Evolutionary conservation across 225 moss, liverwort and hornwort genomes (phyloP).

Genomic region (Ulota crispa): DNA sequence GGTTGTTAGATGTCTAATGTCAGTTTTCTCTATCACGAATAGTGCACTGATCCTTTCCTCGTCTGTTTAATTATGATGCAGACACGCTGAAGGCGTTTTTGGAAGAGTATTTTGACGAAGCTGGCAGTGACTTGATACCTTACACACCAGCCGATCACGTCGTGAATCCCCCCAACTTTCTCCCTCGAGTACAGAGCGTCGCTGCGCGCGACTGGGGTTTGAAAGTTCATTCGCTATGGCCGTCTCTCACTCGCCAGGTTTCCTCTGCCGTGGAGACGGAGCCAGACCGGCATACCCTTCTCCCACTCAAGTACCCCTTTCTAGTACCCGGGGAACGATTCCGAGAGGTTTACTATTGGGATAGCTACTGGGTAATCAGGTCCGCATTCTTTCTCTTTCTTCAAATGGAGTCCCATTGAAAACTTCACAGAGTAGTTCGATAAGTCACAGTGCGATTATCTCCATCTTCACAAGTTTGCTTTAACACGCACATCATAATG

Average conservation of each 20-base stretch:
- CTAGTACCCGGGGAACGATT: conserved; percentile 79
- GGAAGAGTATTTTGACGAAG: conserved; percentile 52
- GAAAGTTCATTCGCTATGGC: conserved; percentile 73
- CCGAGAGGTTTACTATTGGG: conserved; percentile 92
- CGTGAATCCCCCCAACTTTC: conserved; percentile 49
- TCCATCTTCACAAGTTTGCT: not conserved
- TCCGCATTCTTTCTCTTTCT: conserved; percentile 1
- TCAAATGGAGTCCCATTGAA: not conserved
- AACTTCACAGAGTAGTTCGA: not conserved
- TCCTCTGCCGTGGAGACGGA: conserved; percentile 44
- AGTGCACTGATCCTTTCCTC: not conserved
- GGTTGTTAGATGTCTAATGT: not conserved
- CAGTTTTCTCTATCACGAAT: not conserved
- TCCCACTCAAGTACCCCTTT: conserved; percentile 54
- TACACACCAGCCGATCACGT: conserved; percentile 43
- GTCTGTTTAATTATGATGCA: conserved; percentile 16
- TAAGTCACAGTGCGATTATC: not conserved
- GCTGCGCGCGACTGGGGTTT: conserved; percentile 58
- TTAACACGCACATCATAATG: not conserved
- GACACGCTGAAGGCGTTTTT: conserved; percentile 50
- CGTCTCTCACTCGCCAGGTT: conserved; percentile 57
- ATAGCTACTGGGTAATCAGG: conserved; percentile 87
- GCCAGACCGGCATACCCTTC: conserved; percentile 64
- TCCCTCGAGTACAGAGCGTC: conserved; percentile 50
- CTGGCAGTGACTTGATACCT: conserved; percentile 63